Evolutionary conservation across 768 basidiomycete genomes (phyloP).

Genomic region (Leccinum olivaceopallidum): DNA sequence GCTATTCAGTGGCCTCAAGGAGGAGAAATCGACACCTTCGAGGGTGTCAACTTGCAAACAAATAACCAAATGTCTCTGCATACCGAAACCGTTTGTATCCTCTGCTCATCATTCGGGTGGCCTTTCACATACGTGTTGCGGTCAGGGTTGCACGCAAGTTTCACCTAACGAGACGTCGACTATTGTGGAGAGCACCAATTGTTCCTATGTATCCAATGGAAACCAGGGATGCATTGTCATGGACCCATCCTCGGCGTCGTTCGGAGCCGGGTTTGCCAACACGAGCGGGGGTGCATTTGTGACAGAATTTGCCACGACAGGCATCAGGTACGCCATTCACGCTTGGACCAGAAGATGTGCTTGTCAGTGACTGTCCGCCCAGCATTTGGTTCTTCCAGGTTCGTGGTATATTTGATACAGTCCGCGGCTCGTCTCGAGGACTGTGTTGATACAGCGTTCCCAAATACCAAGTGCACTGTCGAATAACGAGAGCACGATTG

Average conservation of each 20-base stretch:
- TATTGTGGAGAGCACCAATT: constrained; percentile 57
- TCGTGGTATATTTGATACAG: constrained; percentile 2
- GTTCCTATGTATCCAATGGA: constrained; percentile 51
- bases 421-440: background rate
- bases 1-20: constrained; percentile 62
- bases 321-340: constrained; percentile 54
- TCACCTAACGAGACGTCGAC: constrained; percentile 51
- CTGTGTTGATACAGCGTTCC: constrained; percentile 25
- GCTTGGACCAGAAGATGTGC: background rate
- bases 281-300: constrained; percentile 74
- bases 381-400: constrained; percentile 36
- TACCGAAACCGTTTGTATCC: constrained; percentile 48
- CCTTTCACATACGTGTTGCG: background rate
- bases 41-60: constrained; percentile 70
- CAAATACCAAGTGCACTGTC: constrained; percentile 50
- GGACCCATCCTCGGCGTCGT: constrained; percentile 55
- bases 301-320: constrained; percentile 65
- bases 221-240: constrained; percentile 68
- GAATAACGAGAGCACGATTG: constrained; percentile 48
- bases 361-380: background rate
- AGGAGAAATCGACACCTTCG: constrained; percentile 79
- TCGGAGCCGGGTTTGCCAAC: constrained; percentile 64
- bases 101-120: background rate
- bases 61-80: constrained; percentile 77
- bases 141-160: constrained; percentile 53